Percentiles rank a stretch among this genome's conserved stretches.
Conservation (phyloP, 345 rosid genomes). For the Euphorbia pulcherrima region DNA sequence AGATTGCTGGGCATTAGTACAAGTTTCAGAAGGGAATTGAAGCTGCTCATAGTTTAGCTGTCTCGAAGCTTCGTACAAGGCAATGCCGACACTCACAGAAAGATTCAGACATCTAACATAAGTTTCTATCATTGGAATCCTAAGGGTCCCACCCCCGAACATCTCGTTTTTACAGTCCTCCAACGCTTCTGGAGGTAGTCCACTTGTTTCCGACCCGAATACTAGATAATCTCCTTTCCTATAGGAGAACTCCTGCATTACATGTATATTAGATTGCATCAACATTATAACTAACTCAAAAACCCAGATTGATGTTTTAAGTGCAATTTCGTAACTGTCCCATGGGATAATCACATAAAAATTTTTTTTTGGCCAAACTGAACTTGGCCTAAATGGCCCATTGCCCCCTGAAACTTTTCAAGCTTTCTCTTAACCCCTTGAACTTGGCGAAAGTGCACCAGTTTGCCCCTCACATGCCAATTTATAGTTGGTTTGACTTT, state of each 20-base stretch:
- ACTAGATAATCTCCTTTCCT: constrained; percentile 78
- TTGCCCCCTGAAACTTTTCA: too few relatives aligned
- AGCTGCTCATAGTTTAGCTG: constrained; percentile 80
- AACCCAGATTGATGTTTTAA: too few relatives aligned
- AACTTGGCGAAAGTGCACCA: too few relatives aligned
- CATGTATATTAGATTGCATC: too few relatives aligned
- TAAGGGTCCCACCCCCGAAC: constrained; percentile 67
- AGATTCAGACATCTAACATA: constrained; percentile 89
- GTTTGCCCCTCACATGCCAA: too few relatives aligned
- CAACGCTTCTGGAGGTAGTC: constrained; percentile 78
- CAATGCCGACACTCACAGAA: constrained; percentile 86
- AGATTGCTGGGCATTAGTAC: constrained; percentile 28
- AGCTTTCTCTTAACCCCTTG: too few relatives aligned
- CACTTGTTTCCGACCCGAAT: constrained; percentile 85
- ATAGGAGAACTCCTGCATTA: constrained; percentile 72
- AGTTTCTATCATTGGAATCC: constrained; percentile 92
- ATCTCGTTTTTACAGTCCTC: constrained; percentile 54
- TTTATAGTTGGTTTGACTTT: too few relatives aligned
- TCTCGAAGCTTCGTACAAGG: constrained; percentile 85
- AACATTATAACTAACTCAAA: too few relatives aligned
- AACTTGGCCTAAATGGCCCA: too few relatives aligned
- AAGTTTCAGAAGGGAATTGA: constrained; percentile 32
- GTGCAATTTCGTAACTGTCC: too few relatives aligned
- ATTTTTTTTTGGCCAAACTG: too few relatives aligned
- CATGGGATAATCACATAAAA: too few relatives aligned